Evolutionary conservation across 176 grass and related monocot genomes (phyloP).

Genomic region (Raddia guianensis): DNA sequence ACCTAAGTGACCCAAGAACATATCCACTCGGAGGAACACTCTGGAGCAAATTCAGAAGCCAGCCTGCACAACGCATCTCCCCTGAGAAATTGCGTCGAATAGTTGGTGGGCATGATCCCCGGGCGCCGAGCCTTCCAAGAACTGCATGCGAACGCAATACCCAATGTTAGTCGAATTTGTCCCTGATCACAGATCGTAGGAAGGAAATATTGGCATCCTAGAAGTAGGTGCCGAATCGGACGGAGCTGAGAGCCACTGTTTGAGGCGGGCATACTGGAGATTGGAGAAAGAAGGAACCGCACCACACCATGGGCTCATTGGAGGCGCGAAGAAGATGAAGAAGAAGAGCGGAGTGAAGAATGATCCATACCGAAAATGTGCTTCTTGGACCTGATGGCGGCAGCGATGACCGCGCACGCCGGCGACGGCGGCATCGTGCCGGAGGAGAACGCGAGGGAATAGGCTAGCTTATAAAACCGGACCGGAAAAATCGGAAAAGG

Average conservation of each 20-base stretch:
- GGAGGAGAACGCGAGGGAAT: background rate
- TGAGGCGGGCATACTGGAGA: background rate
- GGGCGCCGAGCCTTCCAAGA: background rate
- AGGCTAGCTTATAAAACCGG: too few species aligned
- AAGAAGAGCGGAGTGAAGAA: background rate
- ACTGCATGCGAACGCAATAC: background rate
- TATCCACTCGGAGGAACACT: background rate
- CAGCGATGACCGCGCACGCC: conserved; percentile 22
- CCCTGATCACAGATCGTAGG: too few species aligned
- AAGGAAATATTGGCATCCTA: background rate
- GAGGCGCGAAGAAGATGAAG: too few species aligned
- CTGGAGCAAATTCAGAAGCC: background rate
- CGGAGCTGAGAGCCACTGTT: background rate
- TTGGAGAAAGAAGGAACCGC: too few species aligned
- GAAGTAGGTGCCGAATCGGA: background rate
- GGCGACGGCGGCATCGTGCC: conserved; percentile 31
- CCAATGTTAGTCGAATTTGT: background rate
- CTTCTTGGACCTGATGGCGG: background rate
- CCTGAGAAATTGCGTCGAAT: conserved; percentile 33
- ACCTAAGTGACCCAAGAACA: background rate
- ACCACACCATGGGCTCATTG: background rate
- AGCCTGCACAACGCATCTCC: background rate
- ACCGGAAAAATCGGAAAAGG: too few species aligned
- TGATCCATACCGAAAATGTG: background rate
- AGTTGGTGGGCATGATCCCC: background rate